Base-by-base conservation (phyloP, 1,139 yeast species). In the Sugiyamaella castrensis region DNA sequence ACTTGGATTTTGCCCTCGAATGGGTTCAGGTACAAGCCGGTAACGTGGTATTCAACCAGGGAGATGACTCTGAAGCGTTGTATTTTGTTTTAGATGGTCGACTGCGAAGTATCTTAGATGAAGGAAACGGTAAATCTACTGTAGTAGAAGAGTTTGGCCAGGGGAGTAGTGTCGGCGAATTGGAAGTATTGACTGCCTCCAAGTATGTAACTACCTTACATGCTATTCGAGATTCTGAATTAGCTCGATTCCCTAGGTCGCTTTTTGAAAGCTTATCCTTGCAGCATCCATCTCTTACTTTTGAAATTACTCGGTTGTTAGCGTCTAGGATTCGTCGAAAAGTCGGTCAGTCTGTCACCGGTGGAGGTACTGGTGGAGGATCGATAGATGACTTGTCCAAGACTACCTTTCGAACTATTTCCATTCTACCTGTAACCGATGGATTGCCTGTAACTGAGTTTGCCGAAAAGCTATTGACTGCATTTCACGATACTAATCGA, bases 11-110 rank as follows among this genome's bases (percentile, higher is more conserved):
- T 67, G 96, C 98, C 0, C 71, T 92, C 46, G 98, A 92, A 65
- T 92, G 98, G 98, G 81, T 92, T 43, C 96, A 88, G 54, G 75
- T 87, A 4, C 82, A 82, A 12, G 94, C 97, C 0, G 96, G 98
- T 0, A 84, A 84, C 48, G 77, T 83, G 0, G 67, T 92, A 27
- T 87, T 87, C 59, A 76, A 81, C 2, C 94, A 92, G 64, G 95
- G 91, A 0, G 95, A 88, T 47, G 79, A 79, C 32, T 96, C 98
- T 0, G 92, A 89, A 64, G 96, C 97, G 13, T 87, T 92, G 45
- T 95, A 89, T 63, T 82, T 91, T 41, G 95, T 92, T 0, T 69
- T 92, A 39, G 91, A 91, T 68, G 98, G 98, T 5, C 76, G 98
- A 50, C 75, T 92, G 57, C 74, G 98, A 42, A 87, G 88, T 3